Evolutionary conservation across 352 stramenopile species (phyloP).

Genomic region (Globisporangium barbulae): DNA sequence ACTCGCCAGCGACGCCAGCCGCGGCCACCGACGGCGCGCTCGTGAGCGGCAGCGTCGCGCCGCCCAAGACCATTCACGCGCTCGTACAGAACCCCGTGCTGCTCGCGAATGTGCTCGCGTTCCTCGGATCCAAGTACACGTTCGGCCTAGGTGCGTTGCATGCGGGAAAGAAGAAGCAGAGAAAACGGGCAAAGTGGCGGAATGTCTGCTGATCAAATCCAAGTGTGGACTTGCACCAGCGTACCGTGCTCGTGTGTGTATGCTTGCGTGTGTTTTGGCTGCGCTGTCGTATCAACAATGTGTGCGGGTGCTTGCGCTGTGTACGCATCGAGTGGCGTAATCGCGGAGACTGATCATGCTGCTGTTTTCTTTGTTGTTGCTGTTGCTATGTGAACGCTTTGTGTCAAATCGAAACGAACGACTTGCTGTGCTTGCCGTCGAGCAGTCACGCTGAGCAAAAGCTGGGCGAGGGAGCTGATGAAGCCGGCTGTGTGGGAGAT

Average conservation of each 20-base stretch:
- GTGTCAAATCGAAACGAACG: background rate
- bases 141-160: constrained; percentile 36
- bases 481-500: constrained; percentile 83
- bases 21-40: constrained; percentile 3
- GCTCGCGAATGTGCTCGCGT: constrained; percentile 60
- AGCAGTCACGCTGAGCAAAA: constrained; percentile 64
- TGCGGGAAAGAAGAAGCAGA: constrained; percentile 4
- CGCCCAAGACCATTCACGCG: constrained; percentile 25
- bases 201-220: background rate
- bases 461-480: constrained; percentile 80
- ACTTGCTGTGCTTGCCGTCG: background rate
- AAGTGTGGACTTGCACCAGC: background rate
- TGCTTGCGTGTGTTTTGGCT: constrained; percentile 3
- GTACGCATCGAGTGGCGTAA: background rate
- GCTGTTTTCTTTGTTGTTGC: background rate
- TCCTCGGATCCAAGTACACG: constrained; percentile 58
- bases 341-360: background rate
- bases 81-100: constrained; percentile 55
- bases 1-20: constrained; percentile 2
- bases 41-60: constrained; percentile 5
- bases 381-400: background rate
- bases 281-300: background rate
- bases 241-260: background rate
- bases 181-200: background rate
- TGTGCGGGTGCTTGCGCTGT: too few species aligned